phyloP scores from a whole-genome alignment of 1,284 basidiomycete species.

The Cryptococcus sp. region DNA sequence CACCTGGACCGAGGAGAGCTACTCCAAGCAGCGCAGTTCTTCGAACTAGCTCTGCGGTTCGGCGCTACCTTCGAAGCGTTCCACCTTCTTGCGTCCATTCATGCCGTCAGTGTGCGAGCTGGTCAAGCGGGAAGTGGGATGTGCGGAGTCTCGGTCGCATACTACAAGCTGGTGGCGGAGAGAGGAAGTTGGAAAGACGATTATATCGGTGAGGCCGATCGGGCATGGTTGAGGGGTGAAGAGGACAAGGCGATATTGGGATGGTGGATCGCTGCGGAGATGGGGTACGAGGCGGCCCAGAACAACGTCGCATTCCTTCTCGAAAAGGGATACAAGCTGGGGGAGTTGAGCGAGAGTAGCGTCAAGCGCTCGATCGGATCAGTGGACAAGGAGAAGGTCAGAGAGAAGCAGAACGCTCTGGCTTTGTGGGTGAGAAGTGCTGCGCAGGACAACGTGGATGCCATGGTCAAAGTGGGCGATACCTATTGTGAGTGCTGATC shows the following conservation, averaged over 20 bases:
- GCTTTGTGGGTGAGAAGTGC: conserved; percentile 94
- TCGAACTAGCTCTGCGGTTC: conserved; percentile 77
- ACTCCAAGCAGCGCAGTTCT: conserved; percentile 65
- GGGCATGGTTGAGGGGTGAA: conserved; percentile 72
- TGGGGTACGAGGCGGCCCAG: conserved; percentile 89
- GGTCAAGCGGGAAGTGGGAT: conserved; percentile 54
- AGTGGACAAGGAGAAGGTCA: not conserved
- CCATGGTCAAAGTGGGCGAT: conserved; percentile 93
- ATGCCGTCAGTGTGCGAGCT: conserved; percentile 62
- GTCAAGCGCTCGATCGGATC: not conserved
- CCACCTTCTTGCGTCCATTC: conserved; percentile 82
- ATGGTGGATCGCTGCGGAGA: conserved; percentile 93
- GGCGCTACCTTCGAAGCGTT: conserved; percentile 91
- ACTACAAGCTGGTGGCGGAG: conserved; percentile 86
- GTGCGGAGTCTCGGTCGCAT: conserved; percentile 76
- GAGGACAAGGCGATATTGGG: conserved; percentile 66
- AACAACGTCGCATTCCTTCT: conserved; percentile 93
- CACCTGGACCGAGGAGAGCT: conserved; percentile 58
- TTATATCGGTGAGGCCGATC: conserved; percentile 78
- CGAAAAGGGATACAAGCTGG: conserved; percentile 61
- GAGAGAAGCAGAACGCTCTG: conserved; percentile 62
- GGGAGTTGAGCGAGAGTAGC: not conserved
- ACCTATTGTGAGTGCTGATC: conserved; percentile 69
- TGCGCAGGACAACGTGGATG: conserved; percentile 89
- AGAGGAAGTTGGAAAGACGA: conserved; percentile 85